A percentile compares a stretch with the other conserved stretches of the same genome.
Conservation (phyloP, 345 rosid species). For the Eucalyptus curtisii region DNA sequence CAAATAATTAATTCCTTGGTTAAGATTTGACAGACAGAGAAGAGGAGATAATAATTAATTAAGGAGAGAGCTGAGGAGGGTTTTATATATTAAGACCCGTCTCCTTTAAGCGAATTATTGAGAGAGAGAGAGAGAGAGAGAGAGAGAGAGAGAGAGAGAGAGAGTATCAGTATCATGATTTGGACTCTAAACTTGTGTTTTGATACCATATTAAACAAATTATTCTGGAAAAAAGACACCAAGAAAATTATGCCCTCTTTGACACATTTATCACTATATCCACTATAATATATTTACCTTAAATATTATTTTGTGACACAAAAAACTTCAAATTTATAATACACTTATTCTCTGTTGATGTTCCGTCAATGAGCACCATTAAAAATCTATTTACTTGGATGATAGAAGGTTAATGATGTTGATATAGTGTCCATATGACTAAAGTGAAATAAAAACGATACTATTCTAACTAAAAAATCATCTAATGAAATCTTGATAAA, state of each 20-base stretch:
- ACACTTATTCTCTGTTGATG: fast-evolving
- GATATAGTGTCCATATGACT: background rate
- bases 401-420: too few relatives aligned
- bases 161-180: background rate
- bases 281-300: too few relatives aligned
- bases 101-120: background rate
- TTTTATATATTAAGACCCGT: background rate
- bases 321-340: background rate
- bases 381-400: background rate
- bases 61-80: background rate
- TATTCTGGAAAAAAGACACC: background rate
- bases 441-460: background rate
- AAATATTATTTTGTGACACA: background rate
- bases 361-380: background rate
- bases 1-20: background rate
- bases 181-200: too few relatives aligned
- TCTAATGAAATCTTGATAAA: background rate
- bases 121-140: background rate
- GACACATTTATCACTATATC: too few relatives aligned
- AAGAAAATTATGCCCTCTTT: too few relatives aligned
- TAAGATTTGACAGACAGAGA: background rate
- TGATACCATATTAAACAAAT: background rate
- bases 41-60: background rate
- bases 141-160: too few relatives aligned
- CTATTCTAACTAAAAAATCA: background rate